These are phyloP conservation scores for Malassezia obtusa DNA, from an alignment of 1,284 basidiomycete genomes.

Conservation along the genomic window DNA sequence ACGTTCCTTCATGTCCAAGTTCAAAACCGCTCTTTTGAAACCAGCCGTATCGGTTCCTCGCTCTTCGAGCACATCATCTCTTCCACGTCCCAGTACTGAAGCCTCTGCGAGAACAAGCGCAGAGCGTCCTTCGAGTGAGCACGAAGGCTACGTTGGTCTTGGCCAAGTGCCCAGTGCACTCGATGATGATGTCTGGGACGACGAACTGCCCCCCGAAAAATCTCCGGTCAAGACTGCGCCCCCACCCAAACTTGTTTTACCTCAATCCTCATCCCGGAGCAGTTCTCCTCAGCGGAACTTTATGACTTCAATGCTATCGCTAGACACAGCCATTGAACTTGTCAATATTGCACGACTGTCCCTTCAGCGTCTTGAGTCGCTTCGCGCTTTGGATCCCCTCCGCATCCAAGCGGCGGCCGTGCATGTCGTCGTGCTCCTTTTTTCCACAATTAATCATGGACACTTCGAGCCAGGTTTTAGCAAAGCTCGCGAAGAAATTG, in stretches of 20 bases:
- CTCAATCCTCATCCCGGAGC: neutral
- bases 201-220: neutral
- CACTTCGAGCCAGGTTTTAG: constrained; percentile 79
- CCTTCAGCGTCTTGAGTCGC: constrained; percentile 77
- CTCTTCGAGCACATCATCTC: constrained; percentile 57
- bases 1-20: constrained; percentile 79
- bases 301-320: constrained; percentile 75
- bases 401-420: constrained; percentile 65
- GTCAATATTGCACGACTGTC: constrained; percentile 84
- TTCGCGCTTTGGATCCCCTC: constrained; percentile 63
- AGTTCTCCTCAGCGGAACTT: constrained; percentile 49
- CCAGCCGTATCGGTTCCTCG: constrained; percentile 76
- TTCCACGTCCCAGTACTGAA: constrained; percentile 27
- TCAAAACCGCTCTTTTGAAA: constrained; percentile 75
- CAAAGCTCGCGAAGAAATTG: constrained; percentile 54
- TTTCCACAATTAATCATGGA: constrained; percentile 65
- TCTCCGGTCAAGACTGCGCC: neutral
- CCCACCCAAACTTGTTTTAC: neutral
- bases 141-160: constrained; percentile 13
- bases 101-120: constrained; percentile 1
- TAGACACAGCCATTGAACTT: constrained; percentile 80
- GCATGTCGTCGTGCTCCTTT: constrained; percentile 74
- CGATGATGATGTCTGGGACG: neutral
- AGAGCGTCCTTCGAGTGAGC: constrained; percentile 34
- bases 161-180: neutral